Conservation (phyloP, 2,329 filamentous ascomycete genomes). For the Fusarium pininemorale region DNA sequence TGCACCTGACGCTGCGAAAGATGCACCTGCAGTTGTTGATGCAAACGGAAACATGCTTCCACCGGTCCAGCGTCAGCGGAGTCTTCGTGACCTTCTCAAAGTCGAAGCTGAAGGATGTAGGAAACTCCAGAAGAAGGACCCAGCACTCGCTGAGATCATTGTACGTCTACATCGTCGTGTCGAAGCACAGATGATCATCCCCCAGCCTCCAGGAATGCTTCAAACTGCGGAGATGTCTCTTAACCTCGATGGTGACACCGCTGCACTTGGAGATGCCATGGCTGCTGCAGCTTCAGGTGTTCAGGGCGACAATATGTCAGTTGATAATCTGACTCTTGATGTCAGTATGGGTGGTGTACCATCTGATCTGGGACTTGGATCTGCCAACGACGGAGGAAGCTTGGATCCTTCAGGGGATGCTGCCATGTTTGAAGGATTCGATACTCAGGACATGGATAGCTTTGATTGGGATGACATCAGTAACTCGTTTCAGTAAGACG, state of each 20-base stretch:
- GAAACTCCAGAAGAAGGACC: slow-evolving; percentile 64
- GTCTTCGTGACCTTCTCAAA: slow-evolving; percentile 68
- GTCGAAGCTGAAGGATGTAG: slow-evolving; percentile 66
- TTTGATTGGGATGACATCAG: slow-evolving; percentile 26
- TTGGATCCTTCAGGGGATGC: slow-evolving; percentile 49
- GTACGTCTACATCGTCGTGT: slow-evolving; percentile 71
- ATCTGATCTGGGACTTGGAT: slow-evolving; percentile 51
- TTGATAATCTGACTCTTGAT: slow-evolving; percentile 57
- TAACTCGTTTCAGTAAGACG: not conserved
- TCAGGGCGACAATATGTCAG: slow-evolving; percentile 51
- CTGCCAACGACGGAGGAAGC: slow-evolving; percentile 46
- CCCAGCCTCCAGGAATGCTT: slow-evolving; percentile 53
- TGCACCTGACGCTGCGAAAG: slow-evolving; percentile 66
- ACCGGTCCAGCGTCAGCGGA: slow-evolving; percentile 58
- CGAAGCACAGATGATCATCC: slow-evolving; percentile 68
- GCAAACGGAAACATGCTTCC: slow-evolving; percentile 49
- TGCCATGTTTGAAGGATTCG: slow-evolving; percentile 52
- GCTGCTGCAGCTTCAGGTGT: slow-evolving; percentile 55
- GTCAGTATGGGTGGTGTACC: slow-evolving; percentile 53
- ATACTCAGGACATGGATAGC: slow-evolving; percentile 51
- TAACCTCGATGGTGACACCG: slow-evolving; percentile 51
- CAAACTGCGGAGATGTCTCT: slow-evolving; percentile 54
- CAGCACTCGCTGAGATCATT: slow-evolving; percentile 66
- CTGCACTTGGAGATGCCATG: slow-evolving; percentile 53
- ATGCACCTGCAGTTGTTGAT: slow-evolving; percentile 50